Conservation (phyloP, 352 stramenopile genomes). For the Globisporangium middletonii region DNA sequence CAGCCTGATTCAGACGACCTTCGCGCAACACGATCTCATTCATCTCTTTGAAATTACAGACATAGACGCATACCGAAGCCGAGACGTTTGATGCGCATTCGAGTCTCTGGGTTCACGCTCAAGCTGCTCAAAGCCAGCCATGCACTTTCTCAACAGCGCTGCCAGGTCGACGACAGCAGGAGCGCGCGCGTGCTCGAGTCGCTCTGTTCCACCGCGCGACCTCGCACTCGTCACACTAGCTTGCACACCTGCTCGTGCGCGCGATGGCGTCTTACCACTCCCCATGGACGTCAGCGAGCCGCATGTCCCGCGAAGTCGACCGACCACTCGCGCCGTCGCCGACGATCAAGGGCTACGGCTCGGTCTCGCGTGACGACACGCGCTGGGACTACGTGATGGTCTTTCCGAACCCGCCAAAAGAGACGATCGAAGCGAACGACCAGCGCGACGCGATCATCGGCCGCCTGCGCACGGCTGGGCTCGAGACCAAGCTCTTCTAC, state of each 20-base stretch:
- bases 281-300: conserved; percentile 16
- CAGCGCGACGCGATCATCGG: conserved; percentile 77
- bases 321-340: conserved; percentile 24
- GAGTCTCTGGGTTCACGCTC: not conserved
- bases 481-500: conserved; percentile 73
- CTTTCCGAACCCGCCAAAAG: conserved; percentile 69
- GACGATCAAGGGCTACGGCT: conserved; percentile 36
- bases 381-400: conserved; percentile 85
- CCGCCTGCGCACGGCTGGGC: conserved; percentile 47
- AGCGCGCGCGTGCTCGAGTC: no score
- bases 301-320: conserved; percentile 17
- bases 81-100: not conserved
- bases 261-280: conserved; percentile 6
- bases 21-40: conserved; percentile 5
- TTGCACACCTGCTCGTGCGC: not conserved
- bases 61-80: not conserved
- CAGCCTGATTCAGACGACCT: conserved; percentile 10
- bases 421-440: conserved; percentile 50
- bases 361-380: conserved; percentile 25
- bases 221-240: not conserved
- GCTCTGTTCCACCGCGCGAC: not conserved
- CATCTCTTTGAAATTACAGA: not conserved
- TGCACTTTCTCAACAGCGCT: conserved; percentile 6
- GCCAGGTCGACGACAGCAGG: not conserved
- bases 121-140: not conserved